Conservation (phyloP, 345 rosid genomes). For the Isatis tinctoria region DNA sequence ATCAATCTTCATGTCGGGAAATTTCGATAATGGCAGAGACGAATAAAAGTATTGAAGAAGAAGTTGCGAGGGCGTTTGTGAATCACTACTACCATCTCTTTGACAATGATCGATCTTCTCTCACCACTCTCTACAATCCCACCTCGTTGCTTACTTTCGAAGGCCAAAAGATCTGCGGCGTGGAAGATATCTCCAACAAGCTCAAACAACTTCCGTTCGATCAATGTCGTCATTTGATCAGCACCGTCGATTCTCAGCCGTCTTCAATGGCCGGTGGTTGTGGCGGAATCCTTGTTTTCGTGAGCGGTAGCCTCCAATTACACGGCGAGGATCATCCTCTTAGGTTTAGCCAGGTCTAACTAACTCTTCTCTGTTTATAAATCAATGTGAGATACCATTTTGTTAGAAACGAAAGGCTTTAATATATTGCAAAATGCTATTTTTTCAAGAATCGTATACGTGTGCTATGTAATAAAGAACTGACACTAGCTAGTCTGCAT, state of each 20-base stretch:
- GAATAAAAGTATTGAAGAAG: conserved; percentile 41
- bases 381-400: not conserved
- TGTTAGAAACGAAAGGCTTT: not conserved
- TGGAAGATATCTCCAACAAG: conserved; percentile 51
- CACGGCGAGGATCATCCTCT: conserved; percentile 62
- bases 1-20: not conserved
- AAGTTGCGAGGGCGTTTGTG: conserved; percentile 73
- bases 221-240: conserved; percentile 55
- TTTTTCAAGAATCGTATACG: not conserved
- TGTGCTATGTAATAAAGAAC: not conserved
- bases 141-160: conserved; percentile 79
- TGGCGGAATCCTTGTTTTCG: conserved; percentile 65
- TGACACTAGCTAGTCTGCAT: not conserved
- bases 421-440: not conserved
- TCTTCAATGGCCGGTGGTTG: conserved; percentile 47
- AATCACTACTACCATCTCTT: conserved; percentile 72
- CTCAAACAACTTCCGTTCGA: conserved; percentile 67
- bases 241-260: conserved; percentile 75
- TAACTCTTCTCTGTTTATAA: not conserved
- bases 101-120: conserved; percentile 52
- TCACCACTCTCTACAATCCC: conserved; percentile 54
- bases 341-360: conserved; percentile 74
- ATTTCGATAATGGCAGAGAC: conserved; percentile 44
- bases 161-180: conserved; percentile 60
- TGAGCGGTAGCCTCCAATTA: conserved; percentile 72